Conservation (phyloP, 208 protist species). For the Leishmania mexicana region DNA sequence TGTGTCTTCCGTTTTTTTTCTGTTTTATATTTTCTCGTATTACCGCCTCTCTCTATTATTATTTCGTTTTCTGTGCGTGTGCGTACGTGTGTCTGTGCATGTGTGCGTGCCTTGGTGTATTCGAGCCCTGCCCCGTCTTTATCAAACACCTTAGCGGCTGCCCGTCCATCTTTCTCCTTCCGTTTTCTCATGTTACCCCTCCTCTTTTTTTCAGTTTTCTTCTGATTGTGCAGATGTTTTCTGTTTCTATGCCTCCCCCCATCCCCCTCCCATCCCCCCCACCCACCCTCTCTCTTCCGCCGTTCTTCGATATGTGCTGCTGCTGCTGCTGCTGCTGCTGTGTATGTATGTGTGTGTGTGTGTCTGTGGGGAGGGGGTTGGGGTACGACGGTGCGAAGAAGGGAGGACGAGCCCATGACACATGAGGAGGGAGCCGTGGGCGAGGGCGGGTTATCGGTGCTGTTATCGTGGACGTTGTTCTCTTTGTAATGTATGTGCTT, state of each 20-base stretch:
- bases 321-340: background rate
- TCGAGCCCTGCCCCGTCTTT: background rate
- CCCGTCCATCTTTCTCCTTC: background rate
- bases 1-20: background rate
- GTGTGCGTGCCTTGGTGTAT: background rate
- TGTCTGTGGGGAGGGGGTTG: background rate
- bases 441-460: background rate
- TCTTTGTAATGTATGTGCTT: background rate
- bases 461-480: background rate
- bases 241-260: background rate
- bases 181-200: background rate
- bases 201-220: background rate
- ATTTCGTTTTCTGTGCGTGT: background rate
- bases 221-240: conserved; percentile 1
- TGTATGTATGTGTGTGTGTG: conserved; percentile 1
- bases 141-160: background rate
- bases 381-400: background rate
- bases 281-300: background rate
- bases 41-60: background rate
- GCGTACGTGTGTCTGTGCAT: background rate
- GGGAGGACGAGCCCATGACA: background rate
- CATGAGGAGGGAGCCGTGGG: background rate
- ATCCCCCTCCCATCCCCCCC: background rate
- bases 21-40: background rate
- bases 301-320: background rate